A percentile compares a stretch with the other conserved stretches of the same genome.
Evolutionary conservation across 163 green algal genomes (phyloP).

Genomic region (Scenedesmus sp.): DNA sequence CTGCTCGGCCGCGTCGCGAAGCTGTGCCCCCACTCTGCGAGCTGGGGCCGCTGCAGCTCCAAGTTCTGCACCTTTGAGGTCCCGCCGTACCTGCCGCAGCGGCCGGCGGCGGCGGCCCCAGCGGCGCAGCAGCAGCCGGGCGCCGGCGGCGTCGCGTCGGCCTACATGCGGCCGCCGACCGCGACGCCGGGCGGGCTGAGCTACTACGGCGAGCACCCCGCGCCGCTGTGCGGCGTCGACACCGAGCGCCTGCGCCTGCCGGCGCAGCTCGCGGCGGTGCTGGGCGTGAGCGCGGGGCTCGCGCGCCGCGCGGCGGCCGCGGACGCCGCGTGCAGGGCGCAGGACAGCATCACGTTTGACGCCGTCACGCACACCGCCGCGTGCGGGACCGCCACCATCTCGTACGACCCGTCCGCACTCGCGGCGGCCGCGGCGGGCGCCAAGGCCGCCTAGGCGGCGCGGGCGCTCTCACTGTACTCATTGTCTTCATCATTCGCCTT

Average conservation of each 20-base stretch:
- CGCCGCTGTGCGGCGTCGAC: background rate
- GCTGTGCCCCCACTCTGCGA: background rate
- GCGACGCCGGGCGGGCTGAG: too few relatives aligned
- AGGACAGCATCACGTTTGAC: slow-evolving; percentile 10
- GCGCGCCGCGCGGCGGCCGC: slow-evolving; percentile 22
- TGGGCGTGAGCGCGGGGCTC: slow-evolving; percentile 32
- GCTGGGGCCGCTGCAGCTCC: slow-evolving; percentile 11
- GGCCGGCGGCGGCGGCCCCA: background rate
- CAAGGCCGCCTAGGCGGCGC: too few relatives aligned
- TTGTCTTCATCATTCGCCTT: too few relatives aligned
- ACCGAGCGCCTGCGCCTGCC: background rate
- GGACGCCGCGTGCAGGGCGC: background rate
- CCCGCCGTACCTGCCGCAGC: slow-evolving; percentile 5
- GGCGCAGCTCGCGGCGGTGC: slow-evolving; percentile 4
- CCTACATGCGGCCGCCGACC: too few relatives aligned
- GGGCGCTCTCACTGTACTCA: too few relatives aligned
- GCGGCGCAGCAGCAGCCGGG: too few relatives aligned
- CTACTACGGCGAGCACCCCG: too few relatives aligned
- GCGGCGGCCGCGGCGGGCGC: too few relatives aligned
- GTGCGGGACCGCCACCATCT: background rate
- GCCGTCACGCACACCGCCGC: background rate
- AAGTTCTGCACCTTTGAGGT: slow-evolving; percentile 8
- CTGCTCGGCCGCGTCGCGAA: background rate
- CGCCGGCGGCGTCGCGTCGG: too few relatives aligned
- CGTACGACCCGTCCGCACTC: too few relatives aligned